Evolutionary conservation across 1,139 yeast genomes (phyloP).

Genomic region (Pichia sp.): DNA sequence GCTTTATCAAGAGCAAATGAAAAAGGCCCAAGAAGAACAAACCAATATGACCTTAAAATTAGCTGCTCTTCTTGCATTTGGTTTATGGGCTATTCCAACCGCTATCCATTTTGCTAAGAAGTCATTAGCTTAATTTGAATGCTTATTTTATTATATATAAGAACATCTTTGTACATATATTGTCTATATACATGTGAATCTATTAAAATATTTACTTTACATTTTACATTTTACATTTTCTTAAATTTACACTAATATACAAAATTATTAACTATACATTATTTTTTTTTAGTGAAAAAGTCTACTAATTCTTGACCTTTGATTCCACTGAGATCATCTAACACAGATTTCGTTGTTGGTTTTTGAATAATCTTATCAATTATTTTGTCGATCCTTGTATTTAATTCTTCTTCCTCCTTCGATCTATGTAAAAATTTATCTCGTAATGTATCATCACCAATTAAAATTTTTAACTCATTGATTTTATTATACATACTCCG

Average conservation of each 20-base stretch:
- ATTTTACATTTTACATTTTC: no score
- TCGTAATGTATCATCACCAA: neutral
- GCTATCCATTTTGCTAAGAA: conserved; percentile 55
- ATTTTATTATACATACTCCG: conserved; percentile 6
- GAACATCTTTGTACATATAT: conserved; percentile 4
- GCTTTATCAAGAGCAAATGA: conserved; percentile 58
- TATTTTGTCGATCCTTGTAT: conserved; percentile 1
- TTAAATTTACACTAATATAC: no score
- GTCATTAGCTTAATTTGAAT: conserved; percentile 34
- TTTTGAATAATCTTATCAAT: neutral
- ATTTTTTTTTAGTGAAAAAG: conserved; percentile 1
- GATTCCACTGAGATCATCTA: neutral
- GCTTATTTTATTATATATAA: neutral
- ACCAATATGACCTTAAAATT: conserved; percentile 60
- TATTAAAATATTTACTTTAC: neutral
- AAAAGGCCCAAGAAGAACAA: conserved; percentile 63
- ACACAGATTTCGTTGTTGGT: neutral
- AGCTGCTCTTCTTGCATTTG: conserved; percentile 68
- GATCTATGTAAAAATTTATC: neutral
- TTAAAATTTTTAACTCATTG: conserved; percentile 1
- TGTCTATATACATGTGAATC: neutral
- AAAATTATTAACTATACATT: no score
- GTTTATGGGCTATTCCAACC: conserved; percentile 71
- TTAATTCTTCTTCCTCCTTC: conserved; percentile 5
- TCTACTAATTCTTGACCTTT: neutral